Conservation (phyloP, 148 eudicot species). For the Vaccinium corymbosum region DNA sequence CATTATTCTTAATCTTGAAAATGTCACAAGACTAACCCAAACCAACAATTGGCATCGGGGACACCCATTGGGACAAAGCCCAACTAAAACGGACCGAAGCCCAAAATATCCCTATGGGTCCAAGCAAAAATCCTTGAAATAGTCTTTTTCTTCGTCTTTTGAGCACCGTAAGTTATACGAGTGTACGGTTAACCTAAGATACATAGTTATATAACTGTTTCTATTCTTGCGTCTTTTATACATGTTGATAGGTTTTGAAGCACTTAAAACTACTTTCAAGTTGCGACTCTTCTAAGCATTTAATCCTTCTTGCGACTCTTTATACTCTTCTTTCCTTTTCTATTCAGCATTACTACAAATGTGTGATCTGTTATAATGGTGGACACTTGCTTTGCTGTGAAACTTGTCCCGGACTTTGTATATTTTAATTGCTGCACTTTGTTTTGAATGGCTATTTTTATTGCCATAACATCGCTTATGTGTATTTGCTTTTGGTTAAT, state of each 20-base stretch:
- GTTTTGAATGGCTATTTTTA: too few species aligned
- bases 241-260: not conserved
- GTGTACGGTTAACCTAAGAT: too few species aligned
- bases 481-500: not conserved
- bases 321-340: constrained; percentile 24
- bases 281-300: too few species aligned
- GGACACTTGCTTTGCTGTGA: constrained; percentile 68
- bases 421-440: not conserved
- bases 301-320: constrained; percentile 3
- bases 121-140: not conserved
- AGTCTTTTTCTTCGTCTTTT: not conserved
- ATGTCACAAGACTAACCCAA: too few species aligned
- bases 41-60: too few species aligned
- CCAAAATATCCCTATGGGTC: too few species aligned
- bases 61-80: too few species aligned
- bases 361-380: constrained; percentile 77
- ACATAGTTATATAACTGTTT: too few species aligned
- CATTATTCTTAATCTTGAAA: not conserved
- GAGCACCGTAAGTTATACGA: not conserved
- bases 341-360: constrained; percentile 76
- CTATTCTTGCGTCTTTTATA: not conserved
- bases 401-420: constrained; percentile 65
- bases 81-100: too few species aligned
- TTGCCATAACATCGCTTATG: too few species aligned
- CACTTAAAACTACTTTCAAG: too few species aligned